Base-by-base conservation (phyloP, 331 rosid genomes). In the Acacia concinna region DNA sequence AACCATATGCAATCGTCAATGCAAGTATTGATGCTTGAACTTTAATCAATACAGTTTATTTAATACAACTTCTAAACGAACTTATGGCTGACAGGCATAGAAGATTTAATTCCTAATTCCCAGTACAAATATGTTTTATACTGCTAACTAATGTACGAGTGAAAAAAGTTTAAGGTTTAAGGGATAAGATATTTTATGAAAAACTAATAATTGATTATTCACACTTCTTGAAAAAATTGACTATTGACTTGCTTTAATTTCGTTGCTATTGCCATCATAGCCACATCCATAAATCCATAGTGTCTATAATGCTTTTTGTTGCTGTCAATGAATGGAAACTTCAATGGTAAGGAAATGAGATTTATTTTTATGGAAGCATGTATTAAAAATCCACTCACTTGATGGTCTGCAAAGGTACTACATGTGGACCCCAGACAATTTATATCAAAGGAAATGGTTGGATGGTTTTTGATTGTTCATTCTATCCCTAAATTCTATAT, bases 351-450 rank as follows among this genome's bases (percentile, higher is more conserved):
- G 79, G 68, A 67, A 67, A 38, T 21, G 30, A 31, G n/a, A 44
- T 73, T 57, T 80, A 52, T 38, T 56, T 65, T 37, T 44, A 44
- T 31, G 28, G 49, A 38, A n/a, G 38, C 62, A 65, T 72, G 37
- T 35, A 56, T 66, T 64, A 66, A 63, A 80, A 75, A 52, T 59
- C 57, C 69, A 72, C 60, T 82, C 56, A n/a, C 62, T 37, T 67
- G 52, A 72, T 75, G 74, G n/a, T 75, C 43, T 75, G 37, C 38
- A 47, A 21, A 41, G 30, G 62, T 79, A 73, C 60, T 71, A 73
- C 40, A 62, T 74, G 65, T 73, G 73, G 78, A 75, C 27, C 77
- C 68, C 46, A 15, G 49, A 18, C 66, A 67, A 54, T 54, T 71
- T 62, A 54, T 54, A 23, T 67, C 37, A n/a, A 65, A 46, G 79